Percentiles rank a stretch among this genome's conserved stretches.
Conservation (phyloP, 148 eudicot genomes). For the Spergularia bocconei region DNA sequence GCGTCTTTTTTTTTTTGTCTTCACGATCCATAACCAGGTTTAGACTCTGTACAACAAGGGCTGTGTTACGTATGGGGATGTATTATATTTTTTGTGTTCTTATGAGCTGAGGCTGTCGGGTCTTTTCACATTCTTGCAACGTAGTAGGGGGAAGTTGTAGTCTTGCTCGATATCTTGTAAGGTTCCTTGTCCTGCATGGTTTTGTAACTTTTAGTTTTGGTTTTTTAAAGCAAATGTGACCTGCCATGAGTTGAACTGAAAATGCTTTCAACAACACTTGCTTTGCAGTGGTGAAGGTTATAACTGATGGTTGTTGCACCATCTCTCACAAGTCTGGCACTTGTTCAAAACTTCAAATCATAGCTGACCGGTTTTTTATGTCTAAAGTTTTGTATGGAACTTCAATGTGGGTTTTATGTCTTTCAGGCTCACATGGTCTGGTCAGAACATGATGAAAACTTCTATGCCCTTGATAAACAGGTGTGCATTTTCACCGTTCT, state of each 20-base stretch:
- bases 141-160: too few relatives aligned
- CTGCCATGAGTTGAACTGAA: background rate
- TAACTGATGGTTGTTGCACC: background rate
- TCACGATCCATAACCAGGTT: too few relatives aligned
- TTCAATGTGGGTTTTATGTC: background rate
- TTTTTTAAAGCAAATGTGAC: background rate
- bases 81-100: too few relatives aligned
- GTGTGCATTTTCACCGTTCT: slow-evolving; percentile 30
- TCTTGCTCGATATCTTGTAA: too few relatives aligned
- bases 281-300: background rate
- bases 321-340: background rate
- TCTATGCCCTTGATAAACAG: slow-evolving; percentile 78
- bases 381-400: background rate
- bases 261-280: background rate
- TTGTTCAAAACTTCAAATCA: background rate
- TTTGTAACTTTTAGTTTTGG: too few relatives aligned
- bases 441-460: slow-evolving; percentile 78
- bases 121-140: too few relatives aligned
- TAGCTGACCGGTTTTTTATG: too few relatives aligned
- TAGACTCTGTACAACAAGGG: too few relatives aligned
- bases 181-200: too few relatives aligned
- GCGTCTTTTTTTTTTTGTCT: too few relatives aligned
- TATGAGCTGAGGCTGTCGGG: too few relatives aligned
- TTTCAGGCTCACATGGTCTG: slow-evolving; percentile 88
- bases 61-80: too few relatives aligned